Evolutionary conservation across 108 stramenopile species (phyloP), one percentile per base, ranked within the genome.

Genomic region (Conticribra guillardii): DNA sequence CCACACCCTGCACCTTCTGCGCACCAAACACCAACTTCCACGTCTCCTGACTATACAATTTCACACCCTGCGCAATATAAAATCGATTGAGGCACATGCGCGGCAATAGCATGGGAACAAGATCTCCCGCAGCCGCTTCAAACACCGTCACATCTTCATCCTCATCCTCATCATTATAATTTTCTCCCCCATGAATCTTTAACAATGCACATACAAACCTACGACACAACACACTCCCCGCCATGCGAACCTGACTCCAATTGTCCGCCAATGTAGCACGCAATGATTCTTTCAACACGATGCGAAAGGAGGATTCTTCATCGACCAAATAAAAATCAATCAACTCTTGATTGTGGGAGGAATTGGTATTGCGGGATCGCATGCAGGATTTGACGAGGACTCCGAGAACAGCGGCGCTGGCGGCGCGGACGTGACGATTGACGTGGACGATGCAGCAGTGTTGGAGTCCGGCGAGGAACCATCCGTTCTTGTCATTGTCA

Each of bases 71-170:
- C 0, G 98, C 97, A 53, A 97, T 80, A 58, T 98, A 98, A 60
- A 97, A 97, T 57, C 98, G 93, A 85, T 98, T 98, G 54, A 98
- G 82, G 76, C 97, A 97, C 97, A 98, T 97, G 30, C 96, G 91
- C 26, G 97, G 97, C 9, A 97, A 67, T 26, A 98, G 68, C 17
- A 84, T 65, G 1, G 94, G 82, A 81, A 63, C 54, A 15, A 81
- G 49, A 61, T 81, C 75, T 23, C 74, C 80, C 51, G 49, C 22
- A 14, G 78, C 78, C 23, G 30, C 26, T 54, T 79, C 78, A 62
- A 79, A 79, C n/a, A 49, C 60, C 2, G 78, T 79, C 49, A 72
- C 23, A 19, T 67, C 74, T 29, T 76, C 61, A 15, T 74, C 69
- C 16, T 64, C 62, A 8, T 73, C 72, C n/a, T 63, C 64, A 21